Evolutionary conservation across 2,329 filamentous ascomycete genomes (phyloP).

Genomic region (Epichloe brachyelytri): DNA sequence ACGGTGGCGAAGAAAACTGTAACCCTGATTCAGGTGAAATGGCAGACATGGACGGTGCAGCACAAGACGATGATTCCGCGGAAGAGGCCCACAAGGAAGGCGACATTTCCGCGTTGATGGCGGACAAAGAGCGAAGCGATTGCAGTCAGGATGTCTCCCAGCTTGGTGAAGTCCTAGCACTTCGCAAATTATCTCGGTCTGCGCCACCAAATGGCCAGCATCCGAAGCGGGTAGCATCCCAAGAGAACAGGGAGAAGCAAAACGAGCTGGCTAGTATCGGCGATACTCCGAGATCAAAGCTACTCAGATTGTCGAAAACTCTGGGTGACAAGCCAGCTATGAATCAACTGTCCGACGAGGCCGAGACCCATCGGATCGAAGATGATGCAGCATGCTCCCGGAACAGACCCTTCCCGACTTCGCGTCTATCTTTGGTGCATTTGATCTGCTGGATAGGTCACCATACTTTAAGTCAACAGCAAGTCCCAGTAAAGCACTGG

Average conservation of each 20-base stretch:
- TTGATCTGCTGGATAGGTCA: constrained; percentile 15
- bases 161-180: neutral
- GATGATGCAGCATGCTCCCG: constrained; percentile 6
- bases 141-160: neutral
- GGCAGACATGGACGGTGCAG: neutral
- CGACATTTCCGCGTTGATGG: neutral
- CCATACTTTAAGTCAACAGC: constrained; percentile 11
- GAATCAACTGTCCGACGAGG: neutral
- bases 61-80: neutral
- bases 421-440: constrained; percentile 16
- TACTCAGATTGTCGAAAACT: neutral
- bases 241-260: neutral
- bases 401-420: constrained; percentile 16
- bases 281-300: neutral
- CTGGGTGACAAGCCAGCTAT: neutral
- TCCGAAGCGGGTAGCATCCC: neutral
- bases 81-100: neutral
- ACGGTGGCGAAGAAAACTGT: neutral
- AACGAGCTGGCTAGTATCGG: neutral
- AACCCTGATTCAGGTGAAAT: neutral
- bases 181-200: constrained; percentile 2
- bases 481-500: neutral
- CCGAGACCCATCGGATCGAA: neutral
- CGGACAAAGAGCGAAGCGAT: too few relatives aligned
- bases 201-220: constrained; percentile 1